Evolutionary conservation across 169 alveolate species (phyloP).

Genomic region (Babesia divergens): DNA sequence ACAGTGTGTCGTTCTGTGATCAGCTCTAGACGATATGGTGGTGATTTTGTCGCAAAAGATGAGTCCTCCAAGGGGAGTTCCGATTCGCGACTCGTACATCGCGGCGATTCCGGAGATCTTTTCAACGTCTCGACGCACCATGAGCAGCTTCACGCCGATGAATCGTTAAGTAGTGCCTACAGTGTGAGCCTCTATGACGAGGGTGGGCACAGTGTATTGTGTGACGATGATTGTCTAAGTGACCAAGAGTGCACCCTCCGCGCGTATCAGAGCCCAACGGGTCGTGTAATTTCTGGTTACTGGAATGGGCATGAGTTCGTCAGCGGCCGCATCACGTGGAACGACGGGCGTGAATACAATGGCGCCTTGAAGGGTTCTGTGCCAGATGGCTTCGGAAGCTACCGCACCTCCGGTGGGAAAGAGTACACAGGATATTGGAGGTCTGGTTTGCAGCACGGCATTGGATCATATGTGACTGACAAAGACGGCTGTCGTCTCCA

Average conservation of each 20-base stretch:
- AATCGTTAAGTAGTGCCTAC: background rate
- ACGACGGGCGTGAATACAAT: conserved; percentile 76
- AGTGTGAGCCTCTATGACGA: background rate
- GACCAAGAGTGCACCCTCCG: conserved; percentile 69
- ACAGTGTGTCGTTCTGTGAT: background rate
- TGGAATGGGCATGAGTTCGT: conserved; percentile 66
- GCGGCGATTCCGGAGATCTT: conserved; percentile 2
- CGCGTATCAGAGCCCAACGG: conserved; percentile 68
- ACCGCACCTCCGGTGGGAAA: conserved; percentile 65
- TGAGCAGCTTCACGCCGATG: background rate
- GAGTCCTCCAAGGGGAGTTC: background rate
- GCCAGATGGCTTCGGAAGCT: conserved; percentile 37
- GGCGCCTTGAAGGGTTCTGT: conserved; percentile 63
- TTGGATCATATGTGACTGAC: conserved; percentile 53
- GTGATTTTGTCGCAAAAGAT: background rate
- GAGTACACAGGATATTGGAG: conserved; percentile 73
- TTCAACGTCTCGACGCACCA: conserved; percentile 3
- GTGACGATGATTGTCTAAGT: conserved; percentile 62
- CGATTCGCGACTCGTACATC: background rate
- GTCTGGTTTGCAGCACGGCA: conserved; percentile 77
- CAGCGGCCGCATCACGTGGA: conserved; percentile 72
- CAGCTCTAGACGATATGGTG: background rate
- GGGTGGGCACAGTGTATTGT: background rate
- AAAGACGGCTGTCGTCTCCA: conserved; percentile 31
- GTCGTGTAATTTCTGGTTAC: conserved; percentile 69